Evolutionary conservation across 1,284 basidiomycete species (phyloP).

Genomic region (Marasmius oreades): DNA sequence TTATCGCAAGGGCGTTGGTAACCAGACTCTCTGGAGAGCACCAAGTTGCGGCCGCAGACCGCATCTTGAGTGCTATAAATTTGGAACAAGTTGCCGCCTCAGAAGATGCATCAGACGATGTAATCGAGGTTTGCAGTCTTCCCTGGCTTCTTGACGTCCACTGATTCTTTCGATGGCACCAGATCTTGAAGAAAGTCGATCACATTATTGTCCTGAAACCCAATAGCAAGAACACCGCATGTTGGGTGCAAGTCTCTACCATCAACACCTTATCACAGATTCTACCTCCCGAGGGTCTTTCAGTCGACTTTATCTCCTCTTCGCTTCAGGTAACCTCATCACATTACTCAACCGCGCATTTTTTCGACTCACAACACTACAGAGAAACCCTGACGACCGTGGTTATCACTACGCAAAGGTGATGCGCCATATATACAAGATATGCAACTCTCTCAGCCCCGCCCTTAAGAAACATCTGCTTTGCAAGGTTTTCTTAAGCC

Average conservation of each 20-base stretch:
- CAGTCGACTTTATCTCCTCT: constrained; percentile 46
- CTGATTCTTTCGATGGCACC: constrained; percentile 4
- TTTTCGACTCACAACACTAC: neutral
- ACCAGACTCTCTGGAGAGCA: constrained; percentile 49
- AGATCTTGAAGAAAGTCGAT: constrained; percentile 45
- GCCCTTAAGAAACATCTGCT: constrained; percentile 58
- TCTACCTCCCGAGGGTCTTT: constrained; percentile 37
- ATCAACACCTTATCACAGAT: constrained; percentile 46
- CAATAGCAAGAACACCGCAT: constrained; percentile 48
- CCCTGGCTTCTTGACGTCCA: neutral
- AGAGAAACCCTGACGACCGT: constrained; percentile 23
- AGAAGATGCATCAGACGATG: constrained; percentile 28
- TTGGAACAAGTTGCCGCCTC: constrained; percentile 39
- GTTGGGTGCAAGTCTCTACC: constrained; percentile 54
- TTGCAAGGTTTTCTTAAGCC: constrained; percentile 60
- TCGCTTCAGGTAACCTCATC: constrained; percentile 26
- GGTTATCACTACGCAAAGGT: constrained; percentile 49
- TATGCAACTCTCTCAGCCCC: constrained; percentile 52
- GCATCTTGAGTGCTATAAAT: constrained; percentile 45
- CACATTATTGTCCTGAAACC: constrained; percentile 55
- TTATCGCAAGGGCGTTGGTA: constrained; percentile 51
- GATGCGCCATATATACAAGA: constrained; percentile 56
- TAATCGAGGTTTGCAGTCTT: constrained; percentile 39
- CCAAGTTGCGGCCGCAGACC: constrained; percentile 51
- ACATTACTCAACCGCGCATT: neutral